Base-by-base conservation (phyloP, 2,329 filamentous ascomycete species). In the Talaromyces sp. region DNA sequence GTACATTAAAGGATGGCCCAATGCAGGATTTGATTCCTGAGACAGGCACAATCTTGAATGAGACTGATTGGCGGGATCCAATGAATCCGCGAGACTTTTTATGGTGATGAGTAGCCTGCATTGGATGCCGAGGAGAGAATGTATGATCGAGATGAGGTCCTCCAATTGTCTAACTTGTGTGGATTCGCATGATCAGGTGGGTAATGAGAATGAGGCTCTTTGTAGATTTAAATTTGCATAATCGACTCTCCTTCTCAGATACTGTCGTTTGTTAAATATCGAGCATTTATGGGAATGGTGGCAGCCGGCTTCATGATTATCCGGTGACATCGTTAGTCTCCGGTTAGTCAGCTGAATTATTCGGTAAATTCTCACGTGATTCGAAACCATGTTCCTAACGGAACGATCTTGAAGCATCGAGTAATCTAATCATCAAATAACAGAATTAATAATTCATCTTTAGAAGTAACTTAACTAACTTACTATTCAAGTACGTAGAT, bases 71-170 rank as follows among this genome's bases (percentile, higher is more conserved):
- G 67, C 71, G 71, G 33, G 75, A 80, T 67, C 73, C 72, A 1
- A 68, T 78, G 65, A 80, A 72, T 67, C 70, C 78, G 68, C 55
- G 74, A 23, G 72, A 72, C n/a, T 1, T 81, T 80, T 66, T 81
- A 77, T 65, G 78, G 79, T 3, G 64, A 61, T 5, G 80, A 79
- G 63, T 80, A 79, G 60, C 64, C 65, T 0, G 68, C 61, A 2
- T 68, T 80, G n/a, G 67, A 71, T 3, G 12, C 64, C 7, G 69
- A 80, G 37, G 81, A 81, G 72, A 65, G 69, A 6, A 75, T 75
- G 61, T 80, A 75, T 67, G 79, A 81, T 66, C 77, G 78, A 6
- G 56, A 72, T 0, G 70, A 72, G 40, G 65, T 79, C 52, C 78
- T 80, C 66, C 79, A n/a, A 77, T 39, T 75, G 72, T 1, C 66